phyloP scores from a whole-genome alignment of 805 yeast genomes.

The Scheffersomyces ergatensis region DNA sequence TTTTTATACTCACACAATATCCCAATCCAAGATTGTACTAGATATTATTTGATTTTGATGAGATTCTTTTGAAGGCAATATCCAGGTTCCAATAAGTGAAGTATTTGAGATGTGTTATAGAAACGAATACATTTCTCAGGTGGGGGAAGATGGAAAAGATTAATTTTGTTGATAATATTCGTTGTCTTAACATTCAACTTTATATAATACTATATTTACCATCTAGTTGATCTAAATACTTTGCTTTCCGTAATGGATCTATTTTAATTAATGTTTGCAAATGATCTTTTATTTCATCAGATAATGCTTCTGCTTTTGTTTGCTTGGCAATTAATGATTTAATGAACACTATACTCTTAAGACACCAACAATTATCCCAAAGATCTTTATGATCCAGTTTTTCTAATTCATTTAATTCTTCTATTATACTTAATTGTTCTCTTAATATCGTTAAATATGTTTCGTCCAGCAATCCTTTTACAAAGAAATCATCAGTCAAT shows the following conservation, averaged over 20 bases:
- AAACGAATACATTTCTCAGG: too few relatives aligned
- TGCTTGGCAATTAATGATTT: conserved; percentile 25
- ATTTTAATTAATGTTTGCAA: conserved; percentile 45
- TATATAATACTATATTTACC: conserved; percentile 6
- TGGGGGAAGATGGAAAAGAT: too few relatives aligned
- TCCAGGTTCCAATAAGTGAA: too few relatives aligned
- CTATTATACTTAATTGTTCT: conserved; percentile 46
- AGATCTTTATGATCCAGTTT: conserved; percentile 53
- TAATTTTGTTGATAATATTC: too few relatives aligned
- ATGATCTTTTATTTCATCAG: conserved; percentile 29
- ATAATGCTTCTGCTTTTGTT: conserved; percentile 6
- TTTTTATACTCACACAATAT: too few relatives aligned
- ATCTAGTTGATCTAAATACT: conserved; percentile 47
- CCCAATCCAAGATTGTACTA: too few relatives aligned
- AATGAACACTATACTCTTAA: conserved; percentile 55
- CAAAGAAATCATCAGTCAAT: conserved; percentile 42
- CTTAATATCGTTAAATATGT: conserved; percentile 37
- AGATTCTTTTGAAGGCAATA: too few relatives aligned
- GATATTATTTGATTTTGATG: too few relatives aligned
- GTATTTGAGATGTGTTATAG: too few relatives aligned
- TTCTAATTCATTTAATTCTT: conserved; percentile 72
- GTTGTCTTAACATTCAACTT: too few relatives aligned
- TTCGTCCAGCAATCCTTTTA: conserved; percentile 17
- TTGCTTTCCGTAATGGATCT: conserved; percentile 65
- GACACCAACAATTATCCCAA: conserved; percentile 70